These are phyloP conservation scores for Beta lomatogona DNA, from an alignment of 179 eudicot species.

Conservation along the genomic window DNA sequence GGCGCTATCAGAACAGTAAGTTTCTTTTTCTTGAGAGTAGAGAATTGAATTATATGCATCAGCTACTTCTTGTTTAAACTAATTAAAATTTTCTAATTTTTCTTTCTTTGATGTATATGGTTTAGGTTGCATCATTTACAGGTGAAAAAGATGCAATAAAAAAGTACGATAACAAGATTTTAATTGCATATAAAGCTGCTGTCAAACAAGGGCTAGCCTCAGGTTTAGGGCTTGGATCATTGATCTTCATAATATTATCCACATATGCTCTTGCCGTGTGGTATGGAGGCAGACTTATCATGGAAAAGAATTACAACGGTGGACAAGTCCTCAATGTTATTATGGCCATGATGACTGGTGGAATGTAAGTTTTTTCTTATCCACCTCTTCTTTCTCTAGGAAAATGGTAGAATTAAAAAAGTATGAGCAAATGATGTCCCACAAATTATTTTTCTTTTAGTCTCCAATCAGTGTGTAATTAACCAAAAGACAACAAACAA, in stretches of 20 bases:
- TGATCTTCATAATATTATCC: slow-evolving; percentile 40
- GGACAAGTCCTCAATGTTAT: slow-evolving; percentile 78
- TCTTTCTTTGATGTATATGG: not conserved
- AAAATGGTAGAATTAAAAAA: not conserved
- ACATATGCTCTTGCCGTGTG: slow-evolving; percentile 71
- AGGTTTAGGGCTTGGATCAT: slow-evolving; percentile 64
- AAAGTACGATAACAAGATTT: slow-evolving; percentile 55
- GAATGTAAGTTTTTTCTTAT: slow-evolving; percentile 51
- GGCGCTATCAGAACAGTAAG: slow-evolving; percentile 85
- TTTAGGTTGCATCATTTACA: slow-evolving; percentile 86
- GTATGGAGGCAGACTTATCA: slow-evolving; percentile 68
- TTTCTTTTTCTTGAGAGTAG: no score
- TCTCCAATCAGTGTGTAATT: not conserved
- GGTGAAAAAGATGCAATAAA: slow-evolving; percentile 67
- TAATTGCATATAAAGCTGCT: slow-evolving; percentile 51
- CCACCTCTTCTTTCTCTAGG: not conserved
- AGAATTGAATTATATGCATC: no score
- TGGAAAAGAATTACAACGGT: slow-evolving; percentile 63
- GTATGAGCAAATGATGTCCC: no score
- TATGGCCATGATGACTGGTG: slow-evolving; percentile 75
- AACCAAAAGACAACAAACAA: no score
- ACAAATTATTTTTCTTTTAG: not conserved
- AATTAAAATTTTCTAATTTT: not conserved
- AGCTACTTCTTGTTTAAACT: not conserved
- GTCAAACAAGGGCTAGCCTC: slow-evolving; percentile 75